phyloP scores from a whole-genome alignment of 805 yeast species.

The Saturnispora mendoncae region DNA sequence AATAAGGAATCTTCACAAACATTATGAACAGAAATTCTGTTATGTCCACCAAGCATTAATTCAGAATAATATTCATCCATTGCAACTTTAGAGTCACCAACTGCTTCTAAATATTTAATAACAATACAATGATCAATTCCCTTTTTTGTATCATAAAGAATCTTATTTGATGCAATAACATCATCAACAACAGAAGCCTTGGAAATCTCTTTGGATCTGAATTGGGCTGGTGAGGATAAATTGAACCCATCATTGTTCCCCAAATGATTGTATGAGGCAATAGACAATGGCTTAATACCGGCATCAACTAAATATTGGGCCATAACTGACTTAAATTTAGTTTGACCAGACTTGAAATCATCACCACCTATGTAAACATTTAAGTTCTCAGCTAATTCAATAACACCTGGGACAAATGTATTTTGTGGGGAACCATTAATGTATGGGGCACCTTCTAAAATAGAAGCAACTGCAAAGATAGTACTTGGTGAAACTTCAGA shows the following conservation, averaged over 20 bases:
- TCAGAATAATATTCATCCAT: constrained; percentile 98
- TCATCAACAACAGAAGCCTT: constrained; percentile 91
- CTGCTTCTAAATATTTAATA: constrained; percentile 88
- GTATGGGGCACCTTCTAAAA: constrained; percentile 80
- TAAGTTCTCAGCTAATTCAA: constrained; percentile 77
- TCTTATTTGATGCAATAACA: constrained; percentile 78
- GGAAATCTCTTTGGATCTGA: constrained; percentile 91
- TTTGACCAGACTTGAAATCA: constrained; percentile 95
- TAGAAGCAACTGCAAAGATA: constrained; percentile 88
- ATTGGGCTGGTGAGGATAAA: constrained; percentile 84
- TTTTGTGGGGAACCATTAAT: constrained; percentile 97
- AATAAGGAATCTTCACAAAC: constrained; percentile 93
- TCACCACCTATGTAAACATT: constrained; percentile 87
- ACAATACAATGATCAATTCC: constrained; percentile 95
- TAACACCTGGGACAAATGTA: constrained; percentile 92
- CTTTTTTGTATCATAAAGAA: constrained; percentile 69
- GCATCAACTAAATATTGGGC: constrained; percentile 96
- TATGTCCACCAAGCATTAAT: constrained; percentile 96
- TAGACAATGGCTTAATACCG: constrained; percentile 89
- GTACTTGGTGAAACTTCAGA: constrained; percentile 86
- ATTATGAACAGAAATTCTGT: constrained; percentile 86
- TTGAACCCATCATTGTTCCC: constrained; percentile 96
- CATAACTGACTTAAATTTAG: constrained; percentile 89
- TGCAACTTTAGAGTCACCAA: constrained; percentile 93
- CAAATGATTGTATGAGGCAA: constrained; percentile 92